Evolutionary conservation across 768 basidiomycete species (phyloP).

Genomic region (Leccinum obscurum): DNA sequence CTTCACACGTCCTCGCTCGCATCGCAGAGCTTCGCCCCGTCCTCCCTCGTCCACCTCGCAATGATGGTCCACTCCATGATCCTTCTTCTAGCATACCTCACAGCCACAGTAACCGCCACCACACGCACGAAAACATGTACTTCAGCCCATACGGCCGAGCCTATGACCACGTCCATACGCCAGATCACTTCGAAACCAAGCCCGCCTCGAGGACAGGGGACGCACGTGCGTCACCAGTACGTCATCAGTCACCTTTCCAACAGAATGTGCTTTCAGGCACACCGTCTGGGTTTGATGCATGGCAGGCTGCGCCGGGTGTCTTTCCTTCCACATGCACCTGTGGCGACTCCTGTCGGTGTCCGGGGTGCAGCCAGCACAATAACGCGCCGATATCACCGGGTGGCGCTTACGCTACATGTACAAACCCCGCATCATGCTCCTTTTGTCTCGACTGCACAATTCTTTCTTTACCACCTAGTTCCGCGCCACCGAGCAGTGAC

Average conservation of each 20-base stretch:
- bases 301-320: slow-evolving; percentile 23
- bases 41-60: slow-evolving; percentile 56
- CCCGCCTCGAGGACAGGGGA: slow-evolving; percentile 14
- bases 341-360: slow-evolving; percentile 61
- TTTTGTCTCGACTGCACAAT: slow-evolving; percentile 68
- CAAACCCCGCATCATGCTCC: slow-evolving; percentile 38
- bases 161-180: slow-evolving; percentile 50
- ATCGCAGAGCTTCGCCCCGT: slow-evolving; percentile 69
- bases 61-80: slow-evolving; percentile 44
- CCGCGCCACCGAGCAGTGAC: slow-evolving; percentile 42
- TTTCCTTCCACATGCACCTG: slow-evolving; percentile 60
- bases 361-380: slow-evolving; percentile 62
- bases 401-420: slow-evolving; percentile 39
- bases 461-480: slow-evolving; percentile 45
- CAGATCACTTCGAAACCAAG: slow-evolving; percentile 34
- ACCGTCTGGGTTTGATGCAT: slow-evolving; percentile 25
- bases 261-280: slow-evolving; percentile 31
- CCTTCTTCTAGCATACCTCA: slow-evolving; percentile 48
- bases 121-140: slow-evolving; percentile 48
- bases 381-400: slow-evolving; percentile 38
- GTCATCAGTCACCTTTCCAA: slow-evolving; percentile 24
- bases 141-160: slow-evolving; percentile 73
- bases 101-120: slow-evolving; percentile 43
- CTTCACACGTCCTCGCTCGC: slow-evolving; percentile 56
- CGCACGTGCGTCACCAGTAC: slow-evolving; percentile 21